Evolutionary conservation across 1,284 basidiomycete genomes (phyloP).

Genomic region (Entoloma clypeatum): DNA sequence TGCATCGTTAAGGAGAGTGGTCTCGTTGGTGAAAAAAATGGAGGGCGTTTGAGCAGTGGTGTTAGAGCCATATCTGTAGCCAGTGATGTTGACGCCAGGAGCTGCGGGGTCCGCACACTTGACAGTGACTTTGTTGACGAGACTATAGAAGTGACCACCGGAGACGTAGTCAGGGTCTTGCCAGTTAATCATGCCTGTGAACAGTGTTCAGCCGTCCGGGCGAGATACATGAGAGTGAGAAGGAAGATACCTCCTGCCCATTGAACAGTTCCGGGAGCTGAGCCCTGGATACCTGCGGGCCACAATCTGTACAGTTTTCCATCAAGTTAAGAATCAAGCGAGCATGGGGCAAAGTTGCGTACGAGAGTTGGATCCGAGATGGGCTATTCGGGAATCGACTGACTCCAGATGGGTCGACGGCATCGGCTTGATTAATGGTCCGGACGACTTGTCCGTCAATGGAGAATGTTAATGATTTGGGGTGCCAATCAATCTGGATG

Average conservation of each 20-base stretch:
- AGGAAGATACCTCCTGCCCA: slow-evolving; percentile 60
- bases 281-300: slow-evolving; percentile 66
- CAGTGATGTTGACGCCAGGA: slow-evolving; percentile 44
- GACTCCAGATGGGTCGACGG: slow-evolving; percentile 46
- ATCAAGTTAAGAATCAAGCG: slow-evolving; percentile 2
- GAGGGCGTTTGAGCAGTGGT: slow-evolving; percentile 45
- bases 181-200: slow-evolving; percentile 69
- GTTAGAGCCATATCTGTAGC: slow-evolving; percentile 62
- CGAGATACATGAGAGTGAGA: background rate
- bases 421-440: slow-evolving; percentile 58
- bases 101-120: slow-evolving; percentile 51
- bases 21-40: slow-evolving; percentile 51
- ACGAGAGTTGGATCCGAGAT: slow-evolving; percentile 75
- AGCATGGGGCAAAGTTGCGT: slow-evolving; percentile 11
- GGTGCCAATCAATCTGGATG: slow-evolving; percentile 72
- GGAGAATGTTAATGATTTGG: slow-evolving; percentile 59
- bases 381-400: slow-evolving; percentile 71
- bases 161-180: slow-evolving; percentile 66
- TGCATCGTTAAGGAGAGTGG: slow-evolving; percentile 44
- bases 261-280: slow-evolving; percentile 62
- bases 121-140: slow-evolving; percentile 55
- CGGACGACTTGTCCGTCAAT: slow-evolving; percentile 72
- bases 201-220: slow-evolving; percentile 2
- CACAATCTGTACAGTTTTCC: slow-evolving; percentile 51
- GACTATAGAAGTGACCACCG: slow-evolving; percentile 60